Conservation (phyloP, 1,284 basidiomycete species). For the Moesziomyces sp. region DNA sequence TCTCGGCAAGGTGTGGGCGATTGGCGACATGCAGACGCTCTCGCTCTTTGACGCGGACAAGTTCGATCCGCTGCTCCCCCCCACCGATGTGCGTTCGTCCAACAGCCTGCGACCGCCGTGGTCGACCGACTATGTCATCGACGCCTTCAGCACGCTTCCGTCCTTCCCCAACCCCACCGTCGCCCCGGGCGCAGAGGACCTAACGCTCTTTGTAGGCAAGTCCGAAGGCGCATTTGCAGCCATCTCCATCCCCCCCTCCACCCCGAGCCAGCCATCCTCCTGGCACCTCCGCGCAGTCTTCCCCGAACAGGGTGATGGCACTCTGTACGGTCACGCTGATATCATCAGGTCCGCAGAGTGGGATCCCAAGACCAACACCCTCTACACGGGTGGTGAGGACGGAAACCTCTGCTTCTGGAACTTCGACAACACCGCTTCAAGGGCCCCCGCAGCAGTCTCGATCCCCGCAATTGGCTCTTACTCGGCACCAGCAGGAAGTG, state of each 20-base stretch:
- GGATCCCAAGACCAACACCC: slow-evolving; percentile 29
- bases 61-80: slow-evolving; percentile 35
- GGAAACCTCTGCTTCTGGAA: slow-evolving; percentile 56
- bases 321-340: slow-evolving; percentile 50
- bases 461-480: slow-evolving; percentile 6
- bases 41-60: slow-evolving; percentile 61
- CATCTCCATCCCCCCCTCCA: slow-evolving; percentile 18
- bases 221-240: slow-evolving; percentile 38
- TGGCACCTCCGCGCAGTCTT: slow-evolving; percentile 40
- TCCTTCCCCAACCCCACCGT: slow-evolving; percentile 20
- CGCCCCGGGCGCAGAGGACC: background rate
- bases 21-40: slow-evolving; percentile 67
- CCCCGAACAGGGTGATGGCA: slow-evolving; percentile 41
- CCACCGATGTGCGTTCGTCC: background rate
- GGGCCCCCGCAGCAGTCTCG: slow-evolving; percentile 1
- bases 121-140: slow-evolving; percentile 64
- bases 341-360: slow-evolving; percentile 54
- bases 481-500: background rate
- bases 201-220: slow-evolving; percentile 41
- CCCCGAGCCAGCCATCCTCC: background rate
- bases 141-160: slow-evolving; percentile 34
- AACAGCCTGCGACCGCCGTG: slow-evolving; percentile 48
- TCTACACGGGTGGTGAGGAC: slow-evolving; percentile 59
- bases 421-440: slow-evolving; percentile 18
- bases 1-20: slow-evolving; percentile 58